These are phyloP conservation scores for Lasiosphaeria hispida DNA, from an alignment of 495 filamentous ascomycete genomes.

Conservation along the genomic window DNA sequence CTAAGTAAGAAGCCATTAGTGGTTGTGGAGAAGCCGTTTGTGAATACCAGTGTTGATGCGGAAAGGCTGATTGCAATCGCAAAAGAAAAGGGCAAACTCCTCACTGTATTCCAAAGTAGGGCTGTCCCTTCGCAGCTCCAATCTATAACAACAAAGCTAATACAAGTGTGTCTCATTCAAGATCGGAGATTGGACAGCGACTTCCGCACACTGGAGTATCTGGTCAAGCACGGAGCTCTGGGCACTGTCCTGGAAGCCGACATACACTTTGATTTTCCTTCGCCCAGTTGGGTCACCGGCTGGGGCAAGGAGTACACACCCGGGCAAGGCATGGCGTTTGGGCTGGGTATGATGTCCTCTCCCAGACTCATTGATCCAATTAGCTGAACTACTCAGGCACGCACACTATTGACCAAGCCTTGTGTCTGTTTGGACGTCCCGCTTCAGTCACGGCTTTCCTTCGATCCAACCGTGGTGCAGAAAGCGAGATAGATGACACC, in stretches of 20 bases:
- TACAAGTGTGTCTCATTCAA: not conserved
- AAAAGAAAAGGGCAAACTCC: slow-evolving; percentile 53
- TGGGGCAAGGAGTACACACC: slow-evolving; percentile 56
- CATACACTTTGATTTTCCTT: slow-evolving; percentile 62
- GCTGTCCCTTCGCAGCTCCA: not conserved
- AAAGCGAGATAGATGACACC: slow-evolving; percentile 37
- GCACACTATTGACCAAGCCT: slow-evolving; percentile 69
- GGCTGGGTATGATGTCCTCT: slow-evolving; percentile 48
- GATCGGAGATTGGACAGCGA: slow-evolving; percentile 70
- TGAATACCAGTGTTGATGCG: slow-evolving; percentile 61
- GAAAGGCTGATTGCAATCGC: slow-evolving; percentile 61
- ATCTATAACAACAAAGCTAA: not conserved
- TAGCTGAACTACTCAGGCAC: slow-evolving; percentile 24
- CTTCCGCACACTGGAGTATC: slow-evolving; percentile 62
- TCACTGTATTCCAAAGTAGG: slow-evolving; percentile 67
- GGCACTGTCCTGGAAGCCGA: slow-evolving; percentile 67
- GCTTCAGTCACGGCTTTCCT: slow-evolving; percentile 62
- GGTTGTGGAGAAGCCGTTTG: slow-evolving; percentile 76
- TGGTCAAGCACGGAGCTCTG: slow-evolving; percentile 48
- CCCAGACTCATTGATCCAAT: not conserved
- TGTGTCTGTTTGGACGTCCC: slow-evolving; percentile 65
- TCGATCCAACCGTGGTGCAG: slow-evolving; percentile 52
- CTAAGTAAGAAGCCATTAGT: slow-evolving; percentile 38
- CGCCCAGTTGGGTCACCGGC: slow-evolving; percentile 40
- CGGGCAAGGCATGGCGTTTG: slow-evolving; percentile 65